Conservation (phyloP, 306 rosid species). For the Rosa multiflora region DNA sequence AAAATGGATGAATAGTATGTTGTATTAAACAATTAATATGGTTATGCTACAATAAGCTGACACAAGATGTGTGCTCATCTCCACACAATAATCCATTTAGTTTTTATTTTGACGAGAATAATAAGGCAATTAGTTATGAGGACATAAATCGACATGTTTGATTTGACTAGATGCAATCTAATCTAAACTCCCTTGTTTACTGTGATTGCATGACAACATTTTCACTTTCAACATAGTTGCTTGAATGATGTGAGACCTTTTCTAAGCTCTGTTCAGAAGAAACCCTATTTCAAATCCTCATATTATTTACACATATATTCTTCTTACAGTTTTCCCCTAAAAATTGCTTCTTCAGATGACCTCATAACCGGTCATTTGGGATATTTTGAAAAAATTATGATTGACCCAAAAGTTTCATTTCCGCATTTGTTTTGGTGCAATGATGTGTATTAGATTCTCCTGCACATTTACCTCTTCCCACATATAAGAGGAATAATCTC, state of each 20-base stretch:
- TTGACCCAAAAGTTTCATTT: not conserved
- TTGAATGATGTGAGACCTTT: not conserved
- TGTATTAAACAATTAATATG: not conserved
- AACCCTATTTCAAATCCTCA: not conserved
- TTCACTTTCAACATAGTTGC: conserved; percentile 16
- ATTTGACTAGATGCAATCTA: conserved; percentile 6
- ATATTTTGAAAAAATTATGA: not conserved
- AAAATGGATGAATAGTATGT: not conserved
- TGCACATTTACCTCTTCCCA: not conserved
- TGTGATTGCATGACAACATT: conserved; percentile 57
- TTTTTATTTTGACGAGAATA: too few species aligned
- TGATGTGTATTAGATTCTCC: not conserved
- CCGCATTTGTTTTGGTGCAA: not conserved
- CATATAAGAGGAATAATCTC: not conserved
- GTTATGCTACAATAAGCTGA: not conserved
- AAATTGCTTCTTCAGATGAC: too few species aligned
- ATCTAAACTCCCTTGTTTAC: not conserved
- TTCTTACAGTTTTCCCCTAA: not conserved
- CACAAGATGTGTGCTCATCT: not conserved
- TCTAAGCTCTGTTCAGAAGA: not conserved
- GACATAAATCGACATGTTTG: conserved; percentile 26
- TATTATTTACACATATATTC: not conserved
- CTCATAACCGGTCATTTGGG: not conserved
- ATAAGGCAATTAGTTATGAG: not conserved
- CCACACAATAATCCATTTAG: not conserved